Percentiles rank a stretch among this genome's conserved stretches.
Evolutionary conservation across 2,329 filamentous ascomycete species (phyloP).

Genomic region (Dothideomycetes sp.): DNA sequence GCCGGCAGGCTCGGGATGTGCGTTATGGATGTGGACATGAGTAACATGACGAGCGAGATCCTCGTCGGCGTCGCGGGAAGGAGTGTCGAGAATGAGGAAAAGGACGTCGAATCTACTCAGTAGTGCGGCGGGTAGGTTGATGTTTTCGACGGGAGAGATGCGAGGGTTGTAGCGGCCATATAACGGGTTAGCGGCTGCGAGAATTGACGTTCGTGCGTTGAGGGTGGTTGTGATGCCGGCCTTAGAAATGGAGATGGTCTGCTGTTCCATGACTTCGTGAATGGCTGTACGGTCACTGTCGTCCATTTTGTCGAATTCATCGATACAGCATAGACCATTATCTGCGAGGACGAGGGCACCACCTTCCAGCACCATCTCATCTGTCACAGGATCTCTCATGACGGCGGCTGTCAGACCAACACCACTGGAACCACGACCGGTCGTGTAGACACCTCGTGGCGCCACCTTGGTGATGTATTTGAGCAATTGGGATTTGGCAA

Average conservation of each 20-base stretch:
- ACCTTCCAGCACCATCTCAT: constrained; percentile 65
- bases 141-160: constrained; percentile 95
- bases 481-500: constrained; percentile 92
- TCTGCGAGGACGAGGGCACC: constrained; percentile 66
- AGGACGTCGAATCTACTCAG: constrained; percentile 95
- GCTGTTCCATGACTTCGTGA: constrained; percentile 75
- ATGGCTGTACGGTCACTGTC: constrained; percentile 64
- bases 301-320: constrained; percentile 75
- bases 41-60: constrained; percentile 93
- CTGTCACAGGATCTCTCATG: constrained; percentile 63
- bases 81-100: constrained; percentile 93
- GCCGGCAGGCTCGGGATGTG: constrained; percentile 65
- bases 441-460: constrained; percentile 72
- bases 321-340: constrained; percentile 68
- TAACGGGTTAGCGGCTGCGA: constrained; percentile 91
- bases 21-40: constrained; percentile 93
- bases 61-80: constrained; percentile 78
- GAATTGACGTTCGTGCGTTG: constrained; percentile 89
- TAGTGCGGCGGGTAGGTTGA: constrained; percentile 94
- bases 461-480: constrained; percentile 97
- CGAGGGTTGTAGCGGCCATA: constrained; percentile 98
- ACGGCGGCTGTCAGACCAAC: constrained; percentile 72
- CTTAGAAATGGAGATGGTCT: constrained; percentile 70
- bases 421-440: constrained; percentile 65
- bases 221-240: constrained; percentile 77